Evolutionary conservation across 208 protist species (phyloP), one percentile per base, ranked within the genome.

Genomic region (Trypanosoma avium): DNA sequence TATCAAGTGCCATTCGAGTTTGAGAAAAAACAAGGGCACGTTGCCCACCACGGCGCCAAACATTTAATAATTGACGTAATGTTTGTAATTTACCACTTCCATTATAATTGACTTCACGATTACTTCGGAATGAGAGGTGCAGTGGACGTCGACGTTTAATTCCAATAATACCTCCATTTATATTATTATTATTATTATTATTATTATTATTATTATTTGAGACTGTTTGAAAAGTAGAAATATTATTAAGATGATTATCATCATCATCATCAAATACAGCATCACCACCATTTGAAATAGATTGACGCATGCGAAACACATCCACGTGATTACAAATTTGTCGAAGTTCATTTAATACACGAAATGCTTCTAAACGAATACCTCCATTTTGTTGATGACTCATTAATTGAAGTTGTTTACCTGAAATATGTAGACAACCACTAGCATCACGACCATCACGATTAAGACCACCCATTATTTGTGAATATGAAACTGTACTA

Each of bases 1-100:
- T 96, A 72, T 99, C 96, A 17, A 99, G 88, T 97, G 99, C 99
- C 77, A 98, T 95, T 38, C 90, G 73, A 10, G 97, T 98, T 79
- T 99, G 98, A 3, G 90, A 97, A 72, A 99, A 99, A 26, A 99
- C 26, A 3, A 99, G 80, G n/a, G 90, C 97, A 33, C 97, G 92
- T 60, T 99, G 97, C 2, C 82, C 82, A 32, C 95, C 62, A 32
- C 56, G 36, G 7, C 96, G 54, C 98, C 97, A 99, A 65, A 98
- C 67, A 1, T 60, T 69, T 21, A 99, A 70, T 55, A 99, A 79
- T 57, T 97, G 64, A 32, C 84, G 68, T 7, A 99, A 64, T 2
- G 98, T 93, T 24, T 76, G 58, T 29, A 99, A 67, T 79, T 99
- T 99, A 10, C 88, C 93, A 38, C 92, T 96, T 29, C 92, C 77